phyloP scores from a whole-genome alignment of 257 asterid species.

The Solanum phureja region DNA sequence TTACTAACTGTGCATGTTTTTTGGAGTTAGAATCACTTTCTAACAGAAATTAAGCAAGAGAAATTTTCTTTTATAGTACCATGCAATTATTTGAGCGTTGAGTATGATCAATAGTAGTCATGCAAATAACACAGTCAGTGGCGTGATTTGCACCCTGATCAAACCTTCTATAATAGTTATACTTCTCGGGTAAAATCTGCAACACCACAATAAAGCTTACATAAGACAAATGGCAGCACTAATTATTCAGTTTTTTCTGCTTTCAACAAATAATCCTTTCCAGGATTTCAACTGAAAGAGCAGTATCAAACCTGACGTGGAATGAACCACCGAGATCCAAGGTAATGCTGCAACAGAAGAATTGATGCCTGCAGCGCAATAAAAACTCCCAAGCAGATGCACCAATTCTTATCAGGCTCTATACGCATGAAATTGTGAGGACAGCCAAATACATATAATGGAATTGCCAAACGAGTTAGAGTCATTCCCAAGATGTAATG shows the following conservation, averaged over 20 bases:
- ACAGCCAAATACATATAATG: slow-evolving; percentile 78
- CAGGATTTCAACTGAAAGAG: not conserved
- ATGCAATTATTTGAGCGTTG: slow-evolving; percentile 76
- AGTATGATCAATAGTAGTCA: slow-evolving; percentile 66
- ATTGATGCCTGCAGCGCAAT: slow-evolving; percentile 61
- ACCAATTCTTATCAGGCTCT: slow-evolving; percentile 68
- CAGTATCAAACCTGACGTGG: slow-evolving; percentile 67
- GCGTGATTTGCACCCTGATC: slow-evolving; percentile 53
- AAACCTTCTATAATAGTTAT: slow-evolving; percentile 70
- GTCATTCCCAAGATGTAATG: slow-evolving; percentile 89
- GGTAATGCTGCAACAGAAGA: slow-evolving; percentile 86
- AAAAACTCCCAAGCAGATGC: slow-evolving; percentile 52
- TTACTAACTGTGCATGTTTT: not conserved
- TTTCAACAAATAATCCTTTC: not conserved
- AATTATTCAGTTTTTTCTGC: not conserved
- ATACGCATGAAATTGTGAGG: slow-evolving; percentile 94
- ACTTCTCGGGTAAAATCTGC: slow-evolving; percentile 94
- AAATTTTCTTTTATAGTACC: slow-evolving; percentile 26
- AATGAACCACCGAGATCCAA: slow-evolving; percentile 92
- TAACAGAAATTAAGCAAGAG: not conserved
- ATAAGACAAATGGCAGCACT: not conserved
- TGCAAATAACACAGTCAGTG: slow-evolving; percentile 88
- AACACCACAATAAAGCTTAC: not conserved
- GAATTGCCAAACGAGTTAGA: slow-evolving; percentile 70
- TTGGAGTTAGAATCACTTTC: not conserved